Percentiles rank a stretch among this genome's conserved stretches.
phyloP scores from a whole-genome alignment of 2,329 filamentous ascomycete genomes.

The Monilinia fructicola region DNA sequence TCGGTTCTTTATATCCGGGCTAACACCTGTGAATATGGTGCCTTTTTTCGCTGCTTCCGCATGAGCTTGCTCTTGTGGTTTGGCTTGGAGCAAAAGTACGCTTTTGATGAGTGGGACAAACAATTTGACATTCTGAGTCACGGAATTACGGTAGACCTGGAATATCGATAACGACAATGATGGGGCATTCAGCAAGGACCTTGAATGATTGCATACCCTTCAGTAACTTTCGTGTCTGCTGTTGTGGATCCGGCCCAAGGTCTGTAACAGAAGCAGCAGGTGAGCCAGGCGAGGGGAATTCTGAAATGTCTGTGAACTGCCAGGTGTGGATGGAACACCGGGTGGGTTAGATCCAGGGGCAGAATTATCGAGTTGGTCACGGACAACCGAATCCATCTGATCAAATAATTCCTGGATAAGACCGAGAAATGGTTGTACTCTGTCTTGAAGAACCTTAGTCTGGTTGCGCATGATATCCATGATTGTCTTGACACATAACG shows the following conservation, averaged over 20 bases:
- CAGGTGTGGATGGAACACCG: conserved; percentile 65
- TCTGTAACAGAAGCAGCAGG: conserved; percentile 82
- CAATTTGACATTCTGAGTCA: conserved; percentile 79
- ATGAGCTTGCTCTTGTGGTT: conserved; percentile 90
- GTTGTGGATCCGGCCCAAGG: conserved; percentile 75
- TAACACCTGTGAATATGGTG: conserved; percentile 88
- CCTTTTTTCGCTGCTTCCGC: conserved; percentile 75
- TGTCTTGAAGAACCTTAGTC: conserved; percentile 73
- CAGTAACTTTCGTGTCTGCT: conserved; percentile 75
- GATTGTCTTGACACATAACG: conserved; percentile 96
- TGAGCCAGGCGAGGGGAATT: conserved; percentile 79
- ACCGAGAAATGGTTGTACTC: conserved; percentile 85
- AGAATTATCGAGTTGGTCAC: conserved; percentile 87
- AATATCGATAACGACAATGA: conserved; percentile 99
- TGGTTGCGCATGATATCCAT: conserved; percentile 97
- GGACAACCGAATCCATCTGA: conserved; percentile 91
- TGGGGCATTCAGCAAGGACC: conserved; percentile 94
- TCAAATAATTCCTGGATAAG: conserved; percentile 96
- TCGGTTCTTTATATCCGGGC: conserved; percentile 87
- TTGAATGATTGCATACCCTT: conserved; percentile 99
- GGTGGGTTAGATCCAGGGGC: conserved; percentile 53
- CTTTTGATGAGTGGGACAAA: conserved; percentile 95
- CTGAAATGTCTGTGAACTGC: conserved; percentile 70
- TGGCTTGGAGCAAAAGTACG: conserved; percentile 83
- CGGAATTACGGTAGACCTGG: conserved; percentile 81